A percentile compares a stretch with the other conserved stretches of the same genome.
These are phyloP conservation scores for Endocalyx cinctus DNA, from an alignment of 2,329 filamentous ascomycete species.

Conservation along the genomic window DNA sequence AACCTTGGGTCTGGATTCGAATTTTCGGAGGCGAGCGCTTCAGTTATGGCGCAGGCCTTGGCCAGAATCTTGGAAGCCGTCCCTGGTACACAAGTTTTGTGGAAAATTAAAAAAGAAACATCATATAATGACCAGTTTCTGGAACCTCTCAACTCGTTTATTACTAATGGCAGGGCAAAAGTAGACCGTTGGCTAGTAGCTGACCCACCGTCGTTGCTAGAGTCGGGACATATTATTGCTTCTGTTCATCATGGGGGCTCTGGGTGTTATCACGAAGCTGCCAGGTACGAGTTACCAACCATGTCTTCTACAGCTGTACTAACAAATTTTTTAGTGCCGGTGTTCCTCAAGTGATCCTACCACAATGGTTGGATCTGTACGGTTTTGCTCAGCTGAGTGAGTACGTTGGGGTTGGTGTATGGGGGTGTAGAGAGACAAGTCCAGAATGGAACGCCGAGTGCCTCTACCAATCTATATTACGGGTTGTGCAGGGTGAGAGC, in stretches of 20 bases:
- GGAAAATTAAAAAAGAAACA: conserved; percentile 11
- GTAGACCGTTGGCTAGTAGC: conserved; percentile 12
- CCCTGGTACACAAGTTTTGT: conserved; percentile 13
- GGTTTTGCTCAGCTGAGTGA: conserved; percentile 12
- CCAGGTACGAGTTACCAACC: conserved; percentile 7
- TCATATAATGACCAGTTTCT: conserved; percentile 7
- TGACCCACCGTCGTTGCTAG: conserved; percentile 13
- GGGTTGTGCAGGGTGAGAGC: conserved; percentile 4
- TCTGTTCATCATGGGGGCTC: conserved; percentile 19
- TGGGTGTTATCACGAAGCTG: conserved; percentile 16
- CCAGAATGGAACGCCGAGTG: conserved; percentile 9
- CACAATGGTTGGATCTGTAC: conserved; percentile 13
- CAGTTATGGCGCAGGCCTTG: conserved; percentile 14
- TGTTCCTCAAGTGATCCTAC: conserved; percentile 11
- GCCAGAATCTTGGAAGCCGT: conserved; percentile 8
- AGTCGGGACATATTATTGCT: conserved; percentile 13
- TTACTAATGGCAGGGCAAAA: conserved; percentile 10
- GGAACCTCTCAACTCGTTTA: conserved; percentile 6
- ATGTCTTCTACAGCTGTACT: not conserved
- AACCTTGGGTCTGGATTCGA: conserved; percentile 14
- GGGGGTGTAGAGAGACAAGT: conserved; percentile 7
- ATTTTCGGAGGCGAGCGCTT: conserved; percentile 9
- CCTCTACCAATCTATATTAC: conserved; percentile 8
- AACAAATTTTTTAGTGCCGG: conserved; percentile 12
- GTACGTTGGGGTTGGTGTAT: conserved; percentile 12